A percentile compares a stretch with the other conserved stretches of the same genome.
Conservation (phyloP, 2,329 filamentous ascomycete genomes). For the Talaromyces sp. region DNA sequence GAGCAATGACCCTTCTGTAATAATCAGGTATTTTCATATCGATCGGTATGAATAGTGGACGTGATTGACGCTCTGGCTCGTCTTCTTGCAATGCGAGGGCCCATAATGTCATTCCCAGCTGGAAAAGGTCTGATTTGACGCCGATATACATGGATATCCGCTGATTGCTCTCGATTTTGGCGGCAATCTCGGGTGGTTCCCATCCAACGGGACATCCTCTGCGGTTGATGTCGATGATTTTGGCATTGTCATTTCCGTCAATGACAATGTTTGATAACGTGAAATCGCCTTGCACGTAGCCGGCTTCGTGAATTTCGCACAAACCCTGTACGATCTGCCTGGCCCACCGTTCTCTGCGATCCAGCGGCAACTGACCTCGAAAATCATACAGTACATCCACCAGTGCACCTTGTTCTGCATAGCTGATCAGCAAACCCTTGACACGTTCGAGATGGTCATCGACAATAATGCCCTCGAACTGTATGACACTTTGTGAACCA, state of each 20-base stretch:
- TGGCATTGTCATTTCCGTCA: constrained; percentile 77
- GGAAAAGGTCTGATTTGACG: constrained; percentile 93
- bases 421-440: constrained; percentile 86
- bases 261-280: constrained; percentile 97
- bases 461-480: constrained; percentile 82
- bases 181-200: constrained; percentile 90
- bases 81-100: constrained; percentile 83
- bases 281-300: constrained; percentile 96
- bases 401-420: constrained; percentile 79
- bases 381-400: constrained; percentile 88
- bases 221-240: constrained; percentile 98
- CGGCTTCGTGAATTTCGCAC: constrained; percentile 89
- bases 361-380: constrained; percentile 64
- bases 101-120: constrained; percentile 97
- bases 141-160: constrained; percentile 96
- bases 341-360: constrained; percentile 79
- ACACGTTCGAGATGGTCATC: constrained; percentile 72
- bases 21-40: constrained; percentile 67
- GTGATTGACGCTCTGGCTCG: constrained; percentile 76
- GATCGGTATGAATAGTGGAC: constrained; percentile 60
- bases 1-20: constrained; percentile 72
- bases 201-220: constrained; percentile 96
- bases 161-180: constrained; percentile 82
- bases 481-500: constrained; percentile 73
- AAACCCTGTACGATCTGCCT: constrained; percentile 86